Percentiles rank a stretch among this genome's conserved stretches.
Conservation (phyloP, 2,329 filamentous ascomycete species). For the Shiraia sp. region DNA sequence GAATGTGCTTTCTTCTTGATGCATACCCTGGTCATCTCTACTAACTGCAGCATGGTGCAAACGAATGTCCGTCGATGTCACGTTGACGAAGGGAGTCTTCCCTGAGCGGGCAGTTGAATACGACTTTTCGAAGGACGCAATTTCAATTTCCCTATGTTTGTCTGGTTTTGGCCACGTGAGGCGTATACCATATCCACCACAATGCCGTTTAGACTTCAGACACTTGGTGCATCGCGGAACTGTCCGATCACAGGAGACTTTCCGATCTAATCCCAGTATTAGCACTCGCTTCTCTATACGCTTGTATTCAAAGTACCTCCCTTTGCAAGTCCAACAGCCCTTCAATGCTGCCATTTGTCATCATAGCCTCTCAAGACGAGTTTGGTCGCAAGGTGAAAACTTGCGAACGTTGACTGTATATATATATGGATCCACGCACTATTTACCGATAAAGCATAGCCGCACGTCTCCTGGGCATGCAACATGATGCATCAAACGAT, state of each 20-base stretch:
- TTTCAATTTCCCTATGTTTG: background rate
- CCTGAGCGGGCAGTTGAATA: too few relatives aligned
- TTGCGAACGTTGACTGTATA: background rate
- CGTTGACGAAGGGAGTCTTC: too few relatives aligned
- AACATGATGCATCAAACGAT: too few relatives aligned
- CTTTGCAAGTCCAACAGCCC: slow-evolving; percentile 13
- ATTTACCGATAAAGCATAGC: too few relatives aligned
- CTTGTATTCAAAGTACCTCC: background rate
- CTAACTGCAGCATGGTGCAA: slow-evolving; percentile 12
- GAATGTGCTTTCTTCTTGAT: background rate
- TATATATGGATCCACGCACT: too few relatives aligned
- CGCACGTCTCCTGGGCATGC: too few relatives aligned
- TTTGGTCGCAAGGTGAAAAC: background rate
- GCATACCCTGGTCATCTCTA: background rate
- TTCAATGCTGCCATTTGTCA: background rate
- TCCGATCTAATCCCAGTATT: slow-evolving; percentile 8
- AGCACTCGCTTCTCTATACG: background rate
- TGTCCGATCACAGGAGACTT: slow-evolving; percentile 13
- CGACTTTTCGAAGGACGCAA: background rate
- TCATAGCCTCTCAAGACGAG: background rate
- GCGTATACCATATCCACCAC: slow-evolving; percentile 15
- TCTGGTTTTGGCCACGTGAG: slow-evolving; percentile 12
- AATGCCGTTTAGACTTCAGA: slow-evolving; percentile 10
- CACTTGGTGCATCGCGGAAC: slow-evolving; percentile 11
- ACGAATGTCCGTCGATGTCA: slow-evolving; percentile 6